Conservation (phyloP, 495 filamentous ascomycete genomes). For the Hypoxylon intermedium region DNA sequence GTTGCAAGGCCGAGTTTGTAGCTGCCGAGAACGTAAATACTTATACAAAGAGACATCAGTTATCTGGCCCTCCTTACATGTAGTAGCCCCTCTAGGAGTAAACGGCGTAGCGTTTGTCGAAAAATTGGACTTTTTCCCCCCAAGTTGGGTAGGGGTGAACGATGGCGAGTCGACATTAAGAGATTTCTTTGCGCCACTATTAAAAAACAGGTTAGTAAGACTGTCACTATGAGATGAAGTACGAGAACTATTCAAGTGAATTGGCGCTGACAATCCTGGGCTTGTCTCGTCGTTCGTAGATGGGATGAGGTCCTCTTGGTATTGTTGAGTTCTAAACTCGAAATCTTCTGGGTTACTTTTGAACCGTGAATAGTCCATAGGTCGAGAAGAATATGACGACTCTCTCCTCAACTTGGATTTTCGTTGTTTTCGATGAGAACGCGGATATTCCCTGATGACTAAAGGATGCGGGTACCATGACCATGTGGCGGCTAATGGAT, state of each 20-base stretch:
- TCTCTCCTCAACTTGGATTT: too few relatives aligned
- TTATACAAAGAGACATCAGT: background rate
- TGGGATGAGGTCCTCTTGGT: background rate
- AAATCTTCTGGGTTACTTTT: background rate
- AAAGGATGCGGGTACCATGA: too few relatives aligned
- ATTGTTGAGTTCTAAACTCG: background rate
- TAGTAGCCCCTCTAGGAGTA: conserved; percentile 65
- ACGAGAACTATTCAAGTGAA: background rate
- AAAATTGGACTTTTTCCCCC: conserved; percentile 68
- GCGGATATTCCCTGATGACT: too few relatives aligned
- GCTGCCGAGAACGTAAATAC: conserved; percentile 43
- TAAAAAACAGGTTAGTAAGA: conserved; percentile 17
- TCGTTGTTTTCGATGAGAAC: too few relatives aligned
- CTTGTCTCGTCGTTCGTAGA: background rate
- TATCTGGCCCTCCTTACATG: conserved; percentile 41
- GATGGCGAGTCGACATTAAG: conserved; percentile 96
- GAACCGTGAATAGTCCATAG: background rate
- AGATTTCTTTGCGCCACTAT: conserved; percentile 69
- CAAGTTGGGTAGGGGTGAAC: conserved; percentile 73
- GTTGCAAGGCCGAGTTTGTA: conserved; percentile 45
- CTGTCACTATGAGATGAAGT: background rate
- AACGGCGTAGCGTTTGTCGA: conserved; percentile 92
- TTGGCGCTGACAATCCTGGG: conserved; percentile 3
- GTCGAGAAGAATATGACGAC: background rate
- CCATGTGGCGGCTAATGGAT: too few relatives aligned